These are phyloP conservation scores for Backusella parvicylindrica DNA, from an alignment of 192 early-diverging fungal species.

Conservation along the genomic window DNA sequence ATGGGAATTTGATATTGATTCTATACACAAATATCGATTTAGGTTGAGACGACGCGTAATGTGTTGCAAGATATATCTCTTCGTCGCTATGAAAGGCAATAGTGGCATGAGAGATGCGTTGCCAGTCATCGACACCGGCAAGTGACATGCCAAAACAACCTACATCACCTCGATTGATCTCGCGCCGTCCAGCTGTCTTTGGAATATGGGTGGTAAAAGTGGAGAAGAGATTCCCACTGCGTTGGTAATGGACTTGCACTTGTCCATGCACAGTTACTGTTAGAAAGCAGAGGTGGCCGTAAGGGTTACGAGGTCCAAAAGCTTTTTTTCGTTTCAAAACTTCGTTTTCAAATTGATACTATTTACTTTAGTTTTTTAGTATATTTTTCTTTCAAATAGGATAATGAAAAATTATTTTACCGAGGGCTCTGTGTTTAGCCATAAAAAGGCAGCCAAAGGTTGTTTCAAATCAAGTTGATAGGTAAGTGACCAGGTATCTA, in stretches of 20 bases:
- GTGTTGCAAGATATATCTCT: conserved; percentile 23
- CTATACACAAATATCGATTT: conserved; percentile 26
- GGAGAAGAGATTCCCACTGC: conserved; percentile 27
- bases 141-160: conserved; percentile 23
- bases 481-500: conserved; percentile 13
- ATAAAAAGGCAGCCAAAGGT: conserved; percentile 28
- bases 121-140: conserved; percentile 26
- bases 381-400: neutral
- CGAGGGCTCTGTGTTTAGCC: conserved; percentile 30
- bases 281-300: conserved; percentile 31
- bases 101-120: conserved; percentile 33
- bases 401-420: conserved; percentile 13
- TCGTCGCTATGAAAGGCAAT: conserved; percentile 22
- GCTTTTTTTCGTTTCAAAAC: neutral
- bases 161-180: conserved; percentile 10
- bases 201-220: conserved; percentile 27
- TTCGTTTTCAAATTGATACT: neutral
- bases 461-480: conserved; percentile 28
- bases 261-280: conserved; percentile 33
- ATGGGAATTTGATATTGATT: conserved; percentile 24
- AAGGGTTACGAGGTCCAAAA: conserved; percentile 32
- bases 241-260: conserved; percentile 35
- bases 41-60: conserved; percentile 22
- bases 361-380: neutral
- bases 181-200: conserved; percentile 8